phyloP scores from a whole-genome alignment of 768 basidiomycete species.

The Pholiota microspora region DNA sequence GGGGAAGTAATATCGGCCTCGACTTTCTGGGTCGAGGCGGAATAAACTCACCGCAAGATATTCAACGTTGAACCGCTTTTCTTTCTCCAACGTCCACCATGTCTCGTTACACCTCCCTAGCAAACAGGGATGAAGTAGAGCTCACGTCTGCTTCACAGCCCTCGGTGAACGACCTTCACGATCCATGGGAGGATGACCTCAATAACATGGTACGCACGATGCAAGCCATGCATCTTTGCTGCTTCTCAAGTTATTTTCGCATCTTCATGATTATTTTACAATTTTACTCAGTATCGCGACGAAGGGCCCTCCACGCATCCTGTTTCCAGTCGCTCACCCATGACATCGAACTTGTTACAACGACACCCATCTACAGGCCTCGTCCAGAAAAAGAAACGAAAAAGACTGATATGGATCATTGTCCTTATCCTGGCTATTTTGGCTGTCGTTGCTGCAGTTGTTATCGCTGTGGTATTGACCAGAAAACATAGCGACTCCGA shows the following conservation, averaged over 20 bases:
- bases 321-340: background rate
- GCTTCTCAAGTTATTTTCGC: background rate
- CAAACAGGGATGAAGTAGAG: slow-evolving; percentile 16
- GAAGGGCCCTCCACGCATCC: background rate
- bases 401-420: slow-evolving; percentile 22
- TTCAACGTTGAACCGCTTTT: background rate
- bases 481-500: slow-evolving; percentile 18
- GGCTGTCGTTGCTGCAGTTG: slow-evolving; percentile 39
- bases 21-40: background rate
- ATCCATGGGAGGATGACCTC: slow-evolving; percentile 22
- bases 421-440: background rate
- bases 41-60: background rate
- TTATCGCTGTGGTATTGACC: slow-evolving; percentile 29
- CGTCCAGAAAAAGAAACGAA: slow-evolving; percentile 14
- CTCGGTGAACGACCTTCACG: slow-evolving; percentile 10
- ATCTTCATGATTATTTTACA: background rate
- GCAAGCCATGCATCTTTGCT: background rate
- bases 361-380: background rate
- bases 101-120: slow-evolving; percentile 19
- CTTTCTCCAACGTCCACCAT: slow-evolving; percentile 10
- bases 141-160: slow-evolving; percentile 6
- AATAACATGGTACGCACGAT: slow-evolving; percentile 19
- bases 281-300: slow-evolving; percentile 11
- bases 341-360: background rate
- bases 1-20: background rate